A percentile compares a stretch with the other conserved stretches of the same genome.
These are phyloP conservation scores for Coniferiporia weirii DNA, from an alignment of 1,284 basidiomycete species.

Conservation along the genomic window DNA sequence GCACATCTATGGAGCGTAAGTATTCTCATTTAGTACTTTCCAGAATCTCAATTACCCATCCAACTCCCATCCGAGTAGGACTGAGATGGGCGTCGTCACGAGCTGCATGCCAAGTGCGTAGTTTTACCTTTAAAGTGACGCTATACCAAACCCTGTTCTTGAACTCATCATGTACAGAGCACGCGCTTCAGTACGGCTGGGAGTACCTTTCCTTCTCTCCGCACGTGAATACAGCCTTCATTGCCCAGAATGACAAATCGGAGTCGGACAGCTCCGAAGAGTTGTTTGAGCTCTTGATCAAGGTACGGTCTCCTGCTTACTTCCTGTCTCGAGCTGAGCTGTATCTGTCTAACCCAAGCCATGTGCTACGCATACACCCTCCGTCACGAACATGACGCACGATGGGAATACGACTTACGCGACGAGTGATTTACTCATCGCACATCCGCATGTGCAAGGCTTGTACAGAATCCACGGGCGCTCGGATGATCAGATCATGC, in stretches of 20 bases:
- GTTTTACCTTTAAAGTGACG: background rate
- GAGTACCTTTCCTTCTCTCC: constrained; percentile 7
- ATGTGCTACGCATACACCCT: constrained; percentile 1
- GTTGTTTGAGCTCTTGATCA: background rate
- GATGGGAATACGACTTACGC: constrained; percentile 29
- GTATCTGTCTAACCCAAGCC: background rate
- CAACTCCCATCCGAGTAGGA: background rate
- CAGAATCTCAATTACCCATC: background rate
- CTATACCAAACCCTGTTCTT: background rate
- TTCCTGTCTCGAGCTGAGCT: background rate
- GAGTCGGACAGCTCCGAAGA: background rate
- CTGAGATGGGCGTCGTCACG: constrained; percentile 2
- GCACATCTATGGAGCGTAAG: constrained; percentile 10
- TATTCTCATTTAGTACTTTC: background rate
- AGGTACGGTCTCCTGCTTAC: background rate
- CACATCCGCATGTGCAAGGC: constrained; percentile 24
- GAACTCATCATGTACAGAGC: background rate
- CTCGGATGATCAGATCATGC: constrained; percentile 24
- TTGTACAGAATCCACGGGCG: constrained; percentile 24
- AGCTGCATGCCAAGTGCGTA: constrained; percentile 9
- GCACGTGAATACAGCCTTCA: background rate
- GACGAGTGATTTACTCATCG: constrained; percentile 26
- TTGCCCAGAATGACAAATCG: background rate
- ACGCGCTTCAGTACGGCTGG: background rate
- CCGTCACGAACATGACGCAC: background rate